Evolutionary conservation across 192 early-diverging fungal genomes (phyloP).

Genomic region (Spizellomyces punctatus): DNA sequence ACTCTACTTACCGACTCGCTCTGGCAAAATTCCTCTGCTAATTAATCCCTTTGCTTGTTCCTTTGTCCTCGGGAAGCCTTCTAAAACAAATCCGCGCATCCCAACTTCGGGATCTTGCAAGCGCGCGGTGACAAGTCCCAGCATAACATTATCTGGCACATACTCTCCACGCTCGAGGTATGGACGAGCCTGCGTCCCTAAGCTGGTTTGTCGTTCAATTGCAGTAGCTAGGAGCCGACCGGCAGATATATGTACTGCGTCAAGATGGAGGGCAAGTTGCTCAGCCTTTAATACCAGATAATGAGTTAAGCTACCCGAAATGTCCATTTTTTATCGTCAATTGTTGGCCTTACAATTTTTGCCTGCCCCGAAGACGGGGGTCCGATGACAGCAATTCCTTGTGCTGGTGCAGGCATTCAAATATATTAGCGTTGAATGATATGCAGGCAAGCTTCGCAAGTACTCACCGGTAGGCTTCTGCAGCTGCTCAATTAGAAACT

Average conservation of each 20-base stretch:
- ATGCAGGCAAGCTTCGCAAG: background rate
- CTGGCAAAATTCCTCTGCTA: slow-evolving; percentile 39
- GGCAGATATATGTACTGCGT: slow-evolving; percentile 47
- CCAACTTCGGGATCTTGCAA: slow-evolving; percentile 51
- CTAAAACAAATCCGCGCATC: slow-evolving; percentile 45
- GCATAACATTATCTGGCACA: slow-evolving; percentile 57
- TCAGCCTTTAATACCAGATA: slow-evolving; percentile 33
- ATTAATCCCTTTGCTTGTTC: slow-evolving; percentile 51
- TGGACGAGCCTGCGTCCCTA: slow-evolving; percentile 51
- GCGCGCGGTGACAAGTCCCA: slow-evolving; percentile 44
- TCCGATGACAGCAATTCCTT: slow-evolving; percentile 25
- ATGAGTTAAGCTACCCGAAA: background rate
- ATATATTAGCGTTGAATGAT: background rate
- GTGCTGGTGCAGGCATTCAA: background rate
- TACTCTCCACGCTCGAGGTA: slow-evolving; percentile 53
- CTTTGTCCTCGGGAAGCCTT: slow-evolving; percentile 56
- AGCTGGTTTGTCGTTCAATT: slow-evolving; percentile 47
- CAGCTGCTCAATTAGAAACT: slow-evolving; percentile 53
- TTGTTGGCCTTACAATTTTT: slow-evolving; percentile 12
- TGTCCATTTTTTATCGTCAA: background rate
- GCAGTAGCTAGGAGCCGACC: slow-evolving; percentile 42
- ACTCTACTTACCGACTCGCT: slow-evolving; percentile 38
- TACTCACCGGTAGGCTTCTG: slow-evolving; percentile 35
- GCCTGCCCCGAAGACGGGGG: slow-evolving; percentile 35
- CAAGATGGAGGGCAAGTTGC: slow-evolving; percentile 34